These are phyloP conservation scores for Tylopilus subfusipes DNA, from an alignment of 768 basidiomycete species.

Conservation along the genomic window DNA sequence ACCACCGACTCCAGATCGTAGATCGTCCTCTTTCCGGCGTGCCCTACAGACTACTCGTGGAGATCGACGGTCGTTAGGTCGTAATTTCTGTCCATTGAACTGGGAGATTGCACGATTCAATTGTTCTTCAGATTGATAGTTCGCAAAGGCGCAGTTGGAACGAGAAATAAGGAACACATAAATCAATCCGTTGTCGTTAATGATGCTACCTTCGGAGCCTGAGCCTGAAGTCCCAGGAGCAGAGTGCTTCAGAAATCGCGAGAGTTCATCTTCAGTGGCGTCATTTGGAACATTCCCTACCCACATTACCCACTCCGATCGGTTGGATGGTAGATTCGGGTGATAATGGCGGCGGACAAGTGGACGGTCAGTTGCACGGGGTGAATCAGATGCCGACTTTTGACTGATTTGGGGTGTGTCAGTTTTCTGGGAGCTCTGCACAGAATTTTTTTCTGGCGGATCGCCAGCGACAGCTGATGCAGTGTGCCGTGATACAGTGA, in stretches of 20 bases:
- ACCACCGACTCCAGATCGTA: slow-evolving; percentile 86
- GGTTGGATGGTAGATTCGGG: slow-evolving; percentile 65
- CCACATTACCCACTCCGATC: slow-evolving; percentile 97
- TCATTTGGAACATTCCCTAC: slow-evolving; percentile 87
- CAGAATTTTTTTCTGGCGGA: slow-evolving; percentile 1
- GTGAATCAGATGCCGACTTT: background rate
- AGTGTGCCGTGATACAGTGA: background rate
- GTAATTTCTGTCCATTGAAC: slow-evolving; percentile 71
- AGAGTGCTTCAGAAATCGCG: slow-evolving; percentile 69
- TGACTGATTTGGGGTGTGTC: background rate
- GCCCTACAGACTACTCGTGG: slow-evolving; percentile 80
- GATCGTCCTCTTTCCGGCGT: slow-evolving; percentile 76
- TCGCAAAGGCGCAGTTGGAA: slow-evolving; percentile 94
- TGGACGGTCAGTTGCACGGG: slow-evolving; percentile 26
- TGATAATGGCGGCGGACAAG: slow-evolving; percentile 56
- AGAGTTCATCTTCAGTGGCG: slow-evolving; percentile 79
- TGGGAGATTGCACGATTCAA: slow-evolving; percentile 63
- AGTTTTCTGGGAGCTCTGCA: background rate
- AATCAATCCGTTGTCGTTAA: slow-evolving; percentile 51
- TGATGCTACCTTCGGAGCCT: background rate
- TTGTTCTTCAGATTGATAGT: slow-evolving; percentile 64
- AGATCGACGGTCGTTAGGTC: slow-evolving; percentile 69
- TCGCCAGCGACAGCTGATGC: background rate
- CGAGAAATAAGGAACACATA: slow-evolving; percentile 92
- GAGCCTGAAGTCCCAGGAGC: slow-evolving; percentile 14